Evolutionary conservation across 2,329 filamentous ascomycete species (phyloP), one percentile per base, ranked within the genome.

Genomic region (Chalaropsis ovoidea): DNA sequence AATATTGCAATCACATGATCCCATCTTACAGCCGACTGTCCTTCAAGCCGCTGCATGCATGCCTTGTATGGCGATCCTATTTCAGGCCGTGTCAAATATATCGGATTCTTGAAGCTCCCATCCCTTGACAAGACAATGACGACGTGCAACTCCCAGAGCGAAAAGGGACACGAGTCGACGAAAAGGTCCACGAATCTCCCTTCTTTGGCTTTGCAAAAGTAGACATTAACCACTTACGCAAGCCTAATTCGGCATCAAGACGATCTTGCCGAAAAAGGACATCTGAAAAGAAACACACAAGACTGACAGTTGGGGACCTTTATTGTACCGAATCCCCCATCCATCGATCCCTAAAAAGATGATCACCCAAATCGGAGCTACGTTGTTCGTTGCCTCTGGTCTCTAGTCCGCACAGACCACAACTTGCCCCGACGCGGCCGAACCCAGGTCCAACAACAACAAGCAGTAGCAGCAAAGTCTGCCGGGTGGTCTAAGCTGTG

Each of bases 401-500:
- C 35, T 39, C 43, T 3, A 8, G 52, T 15, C 15, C 17, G 52
- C 52, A 58, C 52, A n/a, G 52, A 58, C 24, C 52, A 58, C 52
- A 22, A 58, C 27, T 17, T 58, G 52, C 52, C 52, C 52, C 17
- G 27, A 27, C 52, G 3, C 15, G 52, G 27, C n/a, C 52, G n/a
- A n/a, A 58, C 11, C 31, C 52, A 11, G 43, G 43, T 47, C 15
- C 43, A 47, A 39, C 35, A 39, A 39, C 35, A 39, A 10, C 52
- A 58, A 39, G 13, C 27, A 35, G 27, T 15, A 39, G 8, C 31
- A 7, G 24, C 52, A n/a, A 58, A 35, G 52, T 58, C 27, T 52
- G 24, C 47, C 24, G 10, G 0, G 52, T 58, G 52, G 52, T n/a
- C 52, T 58, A 58, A 58, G 27, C 52, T 39, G 52, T 58, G 52